Conservation (phyloP, 306 rosid genomes). For the Castanospermum australe region DNA sequence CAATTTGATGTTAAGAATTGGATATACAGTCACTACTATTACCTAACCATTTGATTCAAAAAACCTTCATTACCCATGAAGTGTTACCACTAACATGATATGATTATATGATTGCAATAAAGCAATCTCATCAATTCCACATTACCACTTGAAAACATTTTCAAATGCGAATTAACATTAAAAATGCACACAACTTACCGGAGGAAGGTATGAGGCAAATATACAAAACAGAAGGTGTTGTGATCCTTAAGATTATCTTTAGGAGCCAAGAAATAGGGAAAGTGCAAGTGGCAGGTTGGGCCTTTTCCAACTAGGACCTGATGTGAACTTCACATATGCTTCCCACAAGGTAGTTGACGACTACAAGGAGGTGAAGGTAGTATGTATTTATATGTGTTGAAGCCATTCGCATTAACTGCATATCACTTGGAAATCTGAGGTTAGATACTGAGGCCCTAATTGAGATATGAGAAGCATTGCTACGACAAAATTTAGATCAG, state of each 20-base stretch:
- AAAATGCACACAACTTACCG: conserved; percentile 34
- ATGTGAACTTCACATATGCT: conserved; percentile 73
- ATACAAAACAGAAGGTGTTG: no score
- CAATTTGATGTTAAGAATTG: neutral
- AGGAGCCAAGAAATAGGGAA: no score
- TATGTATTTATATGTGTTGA: no score
- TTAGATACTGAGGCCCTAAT: neutral
- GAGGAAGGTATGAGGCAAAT: conserved; percentile 47
- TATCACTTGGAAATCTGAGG: neutral
- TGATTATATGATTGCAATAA: neutral
- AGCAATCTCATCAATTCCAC: neutral
- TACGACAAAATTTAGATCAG: no score
- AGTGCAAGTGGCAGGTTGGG: no score
- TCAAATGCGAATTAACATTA: no score
- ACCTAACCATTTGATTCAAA: neutral
- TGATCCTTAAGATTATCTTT: no score
- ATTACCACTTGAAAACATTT: neutral
- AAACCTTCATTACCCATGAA: neutral
- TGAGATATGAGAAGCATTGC: no score
- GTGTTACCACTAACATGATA: neutral
- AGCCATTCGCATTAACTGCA: neutral
- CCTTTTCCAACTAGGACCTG: conserved; percentile 82
- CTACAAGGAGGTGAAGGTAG: conserved; percentile 81
- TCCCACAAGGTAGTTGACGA: conserved; percentile 85
- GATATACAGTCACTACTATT: neutral